Base-by-base conservation (phyloP, 345 rosid species). In the Microcos paniculata region DNA sequence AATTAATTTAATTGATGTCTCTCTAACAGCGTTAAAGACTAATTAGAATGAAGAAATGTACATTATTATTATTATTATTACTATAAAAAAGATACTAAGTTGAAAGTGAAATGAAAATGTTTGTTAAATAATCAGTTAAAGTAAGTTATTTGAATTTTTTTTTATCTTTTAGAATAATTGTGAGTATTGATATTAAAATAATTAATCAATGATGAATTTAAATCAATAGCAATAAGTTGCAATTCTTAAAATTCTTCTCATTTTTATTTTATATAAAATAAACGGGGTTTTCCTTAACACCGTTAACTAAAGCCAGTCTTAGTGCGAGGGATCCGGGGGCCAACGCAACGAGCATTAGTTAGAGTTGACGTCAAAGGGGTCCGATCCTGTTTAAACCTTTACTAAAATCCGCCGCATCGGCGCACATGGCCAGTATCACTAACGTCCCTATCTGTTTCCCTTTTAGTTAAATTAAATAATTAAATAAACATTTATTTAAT, bases 341-440 rank as follows among this genome's bases (percentile, higher is more conserved):
- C n/a, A n/a, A 53, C 19, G 2, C 0, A 19, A 55, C 28, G 40
- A 31, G 57, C 61, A 73, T 71, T 63, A 74, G 75, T 71, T 63
- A 74, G 40, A 16, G 51, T 12, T 40, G 75, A 74, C 82, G 81
- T 43, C 64, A 58, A 81, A 6, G 62, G 16, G 24, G 67, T 49
- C 74, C 23, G 67, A 13, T 16, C 23, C 10, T 13, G 11, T 73
- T 67, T 2, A 15, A 2, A 18, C 14, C 21, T 59, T 71, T 64
- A 59, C 9, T 42, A 53, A 30, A 64, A 43, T 81, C 67, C 77
- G 84, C 86, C 80, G 86, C 83, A 70, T 53, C 3, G 42, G 69
- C 19, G 86, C 91, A 88, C 89, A 83, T 85, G 87, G 85, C 80
- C 86, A 73, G 76, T 43, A 40, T 4, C 71, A 26, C 45, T 11